Percentiles rank a stretch among this genome's conserved stretches.
phyloP scores from a whole-genome alignment of 306 rosid genomes.

The barrel medic (Medicago truncatula) region DNA sequence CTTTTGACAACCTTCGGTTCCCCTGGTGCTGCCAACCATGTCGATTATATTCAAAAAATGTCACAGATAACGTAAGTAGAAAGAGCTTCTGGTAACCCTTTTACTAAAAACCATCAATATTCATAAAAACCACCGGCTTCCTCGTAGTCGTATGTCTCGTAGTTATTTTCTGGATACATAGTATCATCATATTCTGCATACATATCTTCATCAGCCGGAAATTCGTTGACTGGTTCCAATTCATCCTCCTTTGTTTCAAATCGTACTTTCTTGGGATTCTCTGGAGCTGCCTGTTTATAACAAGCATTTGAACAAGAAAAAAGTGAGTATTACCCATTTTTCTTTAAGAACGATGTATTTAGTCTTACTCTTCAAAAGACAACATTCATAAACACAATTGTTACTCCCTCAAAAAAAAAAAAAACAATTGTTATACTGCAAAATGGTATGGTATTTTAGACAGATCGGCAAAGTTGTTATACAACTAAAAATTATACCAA shows the following conservation, averaged over 20 bases:
- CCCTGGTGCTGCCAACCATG: slow-evolving; percentile 28
- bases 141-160: background rate
- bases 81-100: background rate
- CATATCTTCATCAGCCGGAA: slow-evolving; percentile 17
- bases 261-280: slow-evolving; percentile 45
- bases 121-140: background rate
- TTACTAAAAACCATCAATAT: background rate
- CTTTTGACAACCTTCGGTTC: slow-evolving; percentile 9
- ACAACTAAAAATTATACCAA: background rate
- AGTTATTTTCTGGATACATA: slow-evolving; percentile 35
- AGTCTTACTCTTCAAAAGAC: slow-evolving; percentile 6
- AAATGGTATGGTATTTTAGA: background rate
- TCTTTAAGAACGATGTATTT: background rate
- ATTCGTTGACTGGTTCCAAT: slow-evolving; percentile 21
- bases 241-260: slow-evolving; percentile 28
- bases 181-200: slow-evolving; percentile 20
- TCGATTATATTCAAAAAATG: background rate
- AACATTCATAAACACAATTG: slow-evolving; percentile 13
- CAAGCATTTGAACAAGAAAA: slow-evolving; percentile 13
- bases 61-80: background rate
- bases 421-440: too few relatives aligned
- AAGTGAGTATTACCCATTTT: background rate
- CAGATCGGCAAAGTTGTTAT: background rate
- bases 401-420: too few relatives aligned
- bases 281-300: slow-evolving; percentile 35